phyloP scores from a whole-genome alignment of 116 monocot species.

The Zostera marina region DNA sequence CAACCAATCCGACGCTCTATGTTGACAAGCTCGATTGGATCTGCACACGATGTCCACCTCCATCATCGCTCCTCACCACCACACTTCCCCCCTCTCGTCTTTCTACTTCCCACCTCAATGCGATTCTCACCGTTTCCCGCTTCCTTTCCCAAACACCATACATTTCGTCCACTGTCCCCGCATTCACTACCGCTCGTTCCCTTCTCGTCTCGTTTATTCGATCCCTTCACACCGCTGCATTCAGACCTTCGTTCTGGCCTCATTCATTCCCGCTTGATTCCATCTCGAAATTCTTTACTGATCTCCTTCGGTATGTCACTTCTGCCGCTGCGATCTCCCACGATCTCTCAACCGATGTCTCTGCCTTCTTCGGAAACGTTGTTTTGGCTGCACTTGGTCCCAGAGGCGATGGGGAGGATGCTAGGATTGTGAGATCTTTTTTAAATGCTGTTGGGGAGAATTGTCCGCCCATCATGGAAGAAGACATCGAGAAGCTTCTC shows the following conservation, averaged over 20 bases:
- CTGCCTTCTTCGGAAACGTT: constrained; percentile 20
- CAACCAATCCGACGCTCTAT: constrained; percentile 49
- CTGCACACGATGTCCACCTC: constrained; percentile 58
- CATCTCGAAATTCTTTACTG: constrained; percentile 32
- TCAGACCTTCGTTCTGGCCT: constrained; percentile 49
- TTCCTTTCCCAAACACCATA: constrained; percentile 25
- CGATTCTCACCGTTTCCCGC: constrained; percentile 36
- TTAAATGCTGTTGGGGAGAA: constrained; percentile 9
- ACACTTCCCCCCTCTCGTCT: constrained; percentile 11
- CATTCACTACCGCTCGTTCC: constrained; percentile 22
- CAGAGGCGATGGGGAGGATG: constrained; percentile 13
- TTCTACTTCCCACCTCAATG: constrained; percentile 35
- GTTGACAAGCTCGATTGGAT: constrained; percentile 85
- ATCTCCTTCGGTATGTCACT: constrained; percentile 38
- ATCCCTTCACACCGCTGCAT: constrained; percentile 19
- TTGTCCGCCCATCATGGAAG: constrained; percentile 25
- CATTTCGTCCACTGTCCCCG: constrained; percentile 14
- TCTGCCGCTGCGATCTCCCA: constrained; percentile 25
- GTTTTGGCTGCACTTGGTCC: constrained; percentile 27
- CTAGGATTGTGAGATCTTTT: constrained; percentile 11
- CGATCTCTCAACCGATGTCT: constrained; percentile 21
- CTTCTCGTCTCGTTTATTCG: constrained; percentile 53
- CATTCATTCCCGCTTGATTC: constrained; percentile 24
- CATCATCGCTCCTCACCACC: constrained; percentile 16
- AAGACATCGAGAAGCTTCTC: constrained; percentile 24